Base-by-base conservation (phyloP, 306 rosid species). In the Delonix regia region DNA sequence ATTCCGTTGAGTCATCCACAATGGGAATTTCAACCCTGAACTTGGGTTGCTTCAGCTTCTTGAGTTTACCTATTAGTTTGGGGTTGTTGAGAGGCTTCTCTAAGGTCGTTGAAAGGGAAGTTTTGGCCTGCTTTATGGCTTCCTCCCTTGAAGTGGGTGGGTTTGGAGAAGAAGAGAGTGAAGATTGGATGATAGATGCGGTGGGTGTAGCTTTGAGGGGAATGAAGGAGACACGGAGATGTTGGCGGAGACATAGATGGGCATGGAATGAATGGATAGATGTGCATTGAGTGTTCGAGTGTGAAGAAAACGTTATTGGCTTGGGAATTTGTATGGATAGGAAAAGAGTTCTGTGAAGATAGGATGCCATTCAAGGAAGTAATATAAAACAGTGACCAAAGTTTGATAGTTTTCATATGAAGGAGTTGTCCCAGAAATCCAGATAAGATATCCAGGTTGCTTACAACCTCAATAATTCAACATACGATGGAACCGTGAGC, bases 91-190 rank as follows among this genome's bases (percentile, higher is more conserved):
- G 91, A 74, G 98, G 97, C 78, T 90, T 91, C 72, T 91, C 91
- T 65, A 91, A 78, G 78, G 93, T 76, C 57, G 85, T 81, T 45
- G 90, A 85, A 88, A 95, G 92, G 63, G 97, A 91, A 67, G 86
- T 86, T 72, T 88, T 91, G 82, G 96, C 99, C 78, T 92, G 97
- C 7, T 82, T 77, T 41, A 93, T 81, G 78, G 97, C 97, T 12
- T 93, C 93, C 41, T 88, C 94, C 81, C 88, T 93, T 64, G 99
- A 85, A 86, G 48, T 75, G 59, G 99, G 99, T 78, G 97, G 99
- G 30, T 77, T 87, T 27, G 90, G 84, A 84, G 90, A 83, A 73
- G 92, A 85, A 16, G 64, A 57, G 36, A 85, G 79, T 12, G 95
- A 88, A 10, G 85, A 86, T 33, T 80, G 80, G 71, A 83, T 68